Conservation (phyloP, 1,284 basidiomycete species). For the Coniophora puteana region DNA sequence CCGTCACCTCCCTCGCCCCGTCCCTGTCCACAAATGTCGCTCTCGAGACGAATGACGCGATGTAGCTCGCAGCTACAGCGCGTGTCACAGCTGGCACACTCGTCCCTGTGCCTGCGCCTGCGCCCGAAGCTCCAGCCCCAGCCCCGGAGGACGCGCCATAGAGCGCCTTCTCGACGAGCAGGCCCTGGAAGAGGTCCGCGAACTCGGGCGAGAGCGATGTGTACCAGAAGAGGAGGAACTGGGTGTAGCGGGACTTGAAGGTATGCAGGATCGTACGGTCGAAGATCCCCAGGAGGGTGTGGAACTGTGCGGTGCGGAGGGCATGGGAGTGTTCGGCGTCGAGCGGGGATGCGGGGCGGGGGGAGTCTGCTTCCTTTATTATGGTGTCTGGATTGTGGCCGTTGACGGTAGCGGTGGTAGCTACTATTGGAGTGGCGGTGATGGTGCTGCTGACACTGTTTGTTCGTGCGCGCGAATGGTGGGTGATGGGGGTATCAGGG, state of each 20-base stretch:
- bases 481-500: too few species aligned
- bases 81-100: conserved; percentile 73
- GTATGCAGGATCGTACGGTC: conserved; percentile 92
- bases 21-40: conserved; percentile 83
- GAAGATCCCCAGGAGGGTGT: conserved; percentile 89
- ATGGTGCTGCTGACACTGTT: too few species aligned
- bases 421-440: conserved; percentile 27
- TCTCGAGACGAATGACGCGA: conserved; percentile 90
- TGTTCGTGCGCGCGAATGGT: too few species aligned
- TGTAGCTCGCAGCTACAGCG: conserved; percentile 88
- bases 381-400: conserved; percentile 8
- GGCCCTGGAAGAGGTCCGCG: conserved; percentile 90
- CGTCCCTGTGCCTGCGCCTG: conserved; percentile 15
- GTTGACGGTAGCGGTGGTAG: conserved; percentile 15
- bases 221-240: conserved; percentile 96
- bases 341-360: conserved; percentile 20
- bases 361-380: conserved; percentile 24
- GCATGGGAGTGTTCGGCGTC: conserved; percentile 31
- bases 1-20: conserved; percentile 74
- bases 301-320: conserved; percentile 64
- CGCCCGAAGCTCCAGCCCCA: too few species aligned
- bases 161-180: conserved; percentile 86
- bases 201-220: conserved; percentile 88
- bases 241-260: conserved; percentile 95
- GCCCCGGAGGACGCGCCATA: conserved; percentile 52